Conservation (phyloP, 352 stramenopile species). For the Globisporangium iwayamae region DNA sequence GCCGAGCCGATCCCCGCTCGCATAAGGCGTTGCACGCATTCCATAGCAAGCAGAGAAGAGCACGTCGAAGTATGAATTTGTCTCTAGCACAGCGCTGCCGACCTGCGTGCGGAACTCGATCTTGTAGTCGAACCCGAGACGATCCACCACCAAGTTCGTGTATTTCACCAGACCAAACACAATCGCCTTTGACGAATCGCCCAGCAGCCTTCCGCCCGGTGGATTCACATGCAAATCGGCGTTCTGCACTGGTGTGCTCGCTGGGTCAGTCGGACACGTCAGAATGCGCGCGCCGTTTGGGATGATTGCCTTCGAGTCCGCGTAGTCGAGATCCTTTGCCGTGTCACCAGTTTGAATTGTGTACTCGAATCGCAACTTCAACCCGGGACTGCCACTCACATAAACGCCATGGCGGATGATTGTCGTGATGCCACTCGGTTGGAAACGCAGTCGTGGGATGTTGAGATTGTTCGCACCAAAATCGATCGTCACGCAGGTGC, state of each 20-base stretch:
- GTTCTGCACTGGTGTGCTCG: constrained; percentile 35
- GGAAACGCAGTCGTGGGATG: constrained; percentile 47
- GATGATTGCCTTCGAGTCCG: constrained; percentile 43
- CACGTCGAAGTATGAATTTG: constrained; percentile 55
- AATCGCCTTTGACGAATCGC: constrained; percentile 37
- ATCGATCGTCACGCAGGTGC: constrained; percentile 51
- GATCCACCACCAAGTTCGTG: constrained; percentile 71
- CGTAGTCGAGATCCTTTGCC: constrained; percentile 61
- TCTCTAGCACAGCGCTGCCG: constrained; percentile 36
- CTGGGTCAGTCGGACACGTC: constrained; percentile 45
- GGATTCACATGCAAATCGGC: constrained; percentile 80
- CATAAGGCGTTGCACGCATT: constrained; percentile 54
- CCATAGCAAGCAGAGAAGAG: constrained; percentile 71
- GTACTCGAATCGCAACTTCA: constrained; percentile 69
- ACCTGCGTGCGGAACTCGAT: constrained; percentile 54
- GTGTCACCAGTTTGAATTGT: constrained; percentile 70
- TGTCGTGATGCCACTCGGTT: constrained; percentile 38
- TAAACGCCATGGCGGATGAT: constrained; percentile 66
- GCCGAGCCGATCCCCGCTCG: constrained; percentile 53
- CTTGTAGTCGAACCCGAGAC: constrained; percentile 64
- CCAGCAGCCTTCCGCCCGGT: constrained; percentile 48
- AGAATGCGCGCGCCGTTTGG: constrained; percentile 70
- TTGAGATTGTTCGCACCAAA: constrained; percentile 24
- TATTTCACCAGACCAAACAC: constrained; percentile 59
- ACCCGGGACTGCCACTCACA: constrained; percentile 45